These are phyloP conservation scores for Discostella stelligera DNA, from an alignment of 352 stramenopile species.

Conservation along the genomic window DNA sequence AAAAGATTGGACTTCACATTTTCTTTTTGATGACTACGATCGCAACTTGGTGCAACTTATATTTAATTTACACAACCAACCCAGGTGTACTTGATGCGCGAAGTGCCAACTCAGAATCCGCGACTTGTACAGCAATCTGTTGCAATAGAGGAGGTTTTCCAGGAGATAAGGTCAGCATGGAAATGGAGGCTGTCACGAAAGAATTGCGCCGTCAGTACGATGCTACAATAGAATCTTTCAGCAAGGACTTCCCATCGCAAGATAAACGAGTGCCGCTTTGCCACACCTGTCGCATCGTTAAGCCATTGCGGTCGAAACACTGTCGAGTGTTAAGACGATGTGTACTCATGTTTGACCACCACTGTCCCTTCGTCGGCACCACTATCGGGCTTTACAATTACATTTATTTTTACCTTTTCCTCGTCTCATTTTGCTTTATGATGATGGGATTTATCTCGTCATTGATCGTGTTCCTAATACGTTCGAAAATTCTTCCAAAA, in stretches of 20 bases:
- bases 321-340: constrained; percentile 83
- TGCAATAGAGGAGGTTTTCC: constrained; percentile 37
- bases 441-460: constrained; percentile 67
- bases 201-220: constrained; percentile 68
- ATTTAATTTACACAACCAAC: constrained; percentile 65
- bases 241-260: constrained; percentile 39
- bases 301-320: constrained; percentile 86
- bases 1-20: constrained; percentile 62
- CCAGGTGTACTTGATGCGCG: constrained; percentile 71
- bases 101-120: constrained; percentile 11
- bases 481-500: constrained; percentile 42
- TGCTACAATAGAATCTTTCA: constrained; percentile 54
- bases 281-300: constrained; percentile 86
- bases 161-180: constrained; percentile 45
- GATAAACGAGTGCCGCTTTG: constrained; percentile 74
- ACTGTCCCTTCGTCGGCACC: constrained; percentile 84
- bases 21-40: constrained; percentile 60
- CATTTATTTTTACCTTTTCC: constrained; percentile 84
- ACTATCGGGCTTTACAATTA: constrained; percentile 88
- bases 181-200: constrained; percentile 53
- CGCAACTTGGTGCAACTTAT: constrained; percentile 54
- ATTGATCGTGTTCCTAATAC: constrained; percentile 64
- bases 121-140: constrained; percentile 32
- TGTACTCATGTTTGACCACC: constrained; percentile 85
- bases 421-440: constrained; percentile 69